phyloP scores from a whole-genome alignment of 768 basidiomycete species.

The Kwoniella sp. region DNA sequence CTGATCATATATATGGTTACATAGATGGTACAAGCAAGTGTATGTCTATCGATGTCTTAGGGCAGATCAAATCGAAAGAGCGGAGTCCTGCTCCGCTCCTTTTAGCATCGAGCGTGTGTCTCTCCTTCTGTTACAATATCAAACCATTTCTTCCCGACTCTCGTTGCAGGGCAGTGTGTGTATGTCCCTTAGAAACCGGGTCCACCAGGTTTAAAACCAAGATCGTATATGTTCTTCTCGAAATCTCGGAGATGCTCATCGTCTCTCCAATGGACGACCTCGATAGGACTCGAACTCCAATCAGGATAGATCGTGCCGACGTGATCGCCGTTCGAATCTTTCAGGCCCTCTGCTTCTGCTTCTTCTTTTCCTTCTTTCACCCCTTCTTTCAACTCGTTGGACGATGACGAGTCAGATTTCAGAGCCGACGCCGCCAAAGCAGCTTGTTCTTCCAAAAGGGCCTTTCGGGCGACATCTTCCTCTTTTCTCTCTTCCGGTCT shows the following conservation, averaged over 20 bases:
- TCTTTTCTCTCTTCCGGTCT: slow-evolving; percentile 35
- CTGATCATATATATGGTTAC: too few relatives aligned
- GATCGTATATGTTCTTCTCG: slow-evolving; percentile 47
- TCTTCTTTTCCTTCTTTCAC: slow-evolving; percentile 14
- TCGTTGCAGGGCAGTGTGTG: background rate
- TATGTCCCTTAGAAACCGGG: slow-evolving; percentile 39
- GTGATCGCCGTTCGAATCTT: slow-evolving; percentile 18
- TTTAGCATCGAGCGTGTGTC: too few relatives aligned
- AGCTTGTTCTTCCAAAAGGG: slow-evolving; percentile 19
- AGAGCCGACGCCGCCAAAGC: background rate
- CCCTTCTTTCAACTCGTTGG: background rate
- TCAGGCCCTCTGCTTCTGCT: slow-evolving; percentile 19
- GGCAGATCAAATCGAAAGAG: too few relatives aligned
- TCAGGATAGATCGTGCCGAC: slow-evolving; percentile 32
- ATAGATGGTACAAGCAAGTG: too few relatives aligned
- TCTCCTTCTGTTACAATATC: slow-evolving; percentile 1
- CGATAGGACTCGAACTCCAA: slow-evolving; percentile 46
- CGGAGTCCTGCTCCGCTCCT: too few relatives aligned
- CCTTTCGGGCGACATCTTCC: slow-evolving; percentile 25
- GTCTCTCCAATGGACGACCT: slow-evolving; percentile 46
- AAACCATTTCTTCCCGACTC: background rate
- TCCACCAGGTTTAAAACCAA: slow-evolving; percentile 49
- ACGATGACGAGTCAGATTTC: background rate
- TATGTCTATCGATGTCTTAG: too few relatives aligned
- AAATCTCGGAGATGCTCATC: slow-evolving; percentile 36